phyloP scores from a whole-genome alignment of 2,329 filamentous ascomycete genomes.

The Pseudocercospora eumusae region DNA sequence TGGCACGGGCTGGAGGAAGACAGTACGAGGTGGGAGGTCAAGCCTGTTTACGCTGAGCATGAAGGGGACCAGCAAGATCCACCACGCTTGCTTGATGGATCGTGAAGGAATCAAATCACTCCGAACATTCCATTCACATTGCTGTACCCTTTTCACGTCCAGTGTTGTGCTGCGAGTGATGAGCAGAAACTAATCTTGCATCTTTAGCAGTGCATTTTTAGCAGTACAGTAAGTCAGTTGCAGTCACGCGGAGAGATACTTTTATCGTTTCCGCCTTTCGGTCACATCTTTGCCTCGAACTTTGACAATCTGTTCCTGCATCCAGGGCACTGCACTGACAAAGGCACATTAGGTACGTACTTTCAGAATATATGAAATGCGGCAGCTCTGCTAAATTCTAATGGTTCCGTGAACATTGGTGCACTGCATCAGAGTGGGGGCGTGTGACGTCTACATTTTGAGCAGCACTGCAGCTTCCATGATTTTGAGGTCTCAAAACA shows the following conservation, averaged over 20 bases:
- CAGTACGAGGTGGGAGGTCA: constrained; percentile 31
- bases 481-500: no score
- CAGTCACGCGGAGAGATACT: neutral
- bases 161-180: neutral
- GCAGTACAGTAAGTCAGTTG: neutral
- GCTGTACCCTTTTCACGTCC: neutral
- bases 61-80: neutral
- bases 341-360: neutral
- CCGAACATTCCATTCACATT: neutral
- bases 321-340: neutral
- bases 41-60: constrained; percentile 16
- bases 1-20: constrained; percentile 34
- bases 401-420: neutral
- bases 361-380: neutral
- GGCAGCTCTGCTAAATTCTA: neutral
- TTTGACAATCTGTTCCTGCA: neutral
- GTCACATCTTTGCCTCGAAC: neutral
- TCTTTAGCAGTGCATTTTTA: neutral
- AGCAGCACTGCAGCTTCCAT: neutral
- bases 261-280: neutral
- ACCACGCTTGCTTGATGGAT: constrained; percentile 20
- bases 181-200: neutral
- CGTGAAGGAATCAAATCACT: neutral
- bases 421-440: neutral
- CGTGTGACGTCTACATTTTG: neutral